Percentiles rank a stretch among this genome's conserved stretches.
These are phyloP conservation scores for Botryotinia globosa DNA, from an alignment of 2,329 filamentous ascomycete species.

Conservation along the genomic window DNA sequence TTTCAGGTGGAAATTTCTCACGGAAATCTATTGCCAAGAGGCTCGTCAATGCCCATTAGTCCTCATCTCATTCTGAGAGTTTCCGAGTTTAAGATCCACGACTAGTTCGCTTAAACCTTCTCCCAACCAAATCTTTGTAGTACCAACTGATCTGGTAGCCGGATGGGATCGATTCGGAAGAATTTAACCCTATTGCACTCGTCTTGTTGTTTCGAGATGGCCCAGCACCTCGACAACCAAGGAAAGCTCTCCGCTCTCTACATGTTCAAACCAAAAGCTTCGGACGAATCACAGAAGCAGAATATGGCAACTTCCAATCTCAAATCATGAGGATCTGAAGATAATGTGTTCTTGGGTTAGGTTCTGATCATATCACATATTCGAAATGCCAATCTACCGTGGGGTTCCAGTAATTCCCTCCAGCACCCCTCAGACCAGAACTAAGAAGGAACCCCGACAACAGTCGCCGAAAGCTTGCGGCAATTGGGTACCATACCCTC, in stretches of 20 bases:
- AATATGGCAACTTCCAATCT: neutral
- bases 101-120: neutral
- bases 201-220: fast-evolving
- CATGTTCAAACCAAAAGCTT: too few relatives aligned
- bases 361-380: neutral
- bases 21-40: neutral
- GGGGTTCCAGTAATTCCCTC: too few relatives aligned
- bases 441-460: neutral
- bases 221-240: neutral
- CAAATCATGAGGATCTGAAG: neutral
- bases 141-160: neutral
- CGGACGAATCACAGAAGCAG: too few relatives aligned
- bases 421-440: neutral
- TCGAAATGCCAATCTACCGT: neutral
- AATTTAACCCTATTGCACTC: fast-evolving
- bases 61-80: neutral
- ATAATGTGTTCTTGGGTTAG: neutral
- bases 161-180: neutral
- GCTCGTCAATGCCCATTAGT: neutral
- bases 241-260: too few relatives aligned
- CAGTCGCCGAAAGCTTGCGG: neutral
- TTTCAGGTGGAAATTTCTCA: too few relatives aligned
- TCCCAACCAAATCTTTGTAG: neutral
- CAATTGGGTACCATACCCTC: neutral
- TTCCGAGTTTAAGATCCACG: neutral